Evolutionary conservation across 2,329 filamentous ascomycete species (phyloP), one percentile per base, ranked within the genome.

Genomic region (Trichoderma asperellum): DNA sequence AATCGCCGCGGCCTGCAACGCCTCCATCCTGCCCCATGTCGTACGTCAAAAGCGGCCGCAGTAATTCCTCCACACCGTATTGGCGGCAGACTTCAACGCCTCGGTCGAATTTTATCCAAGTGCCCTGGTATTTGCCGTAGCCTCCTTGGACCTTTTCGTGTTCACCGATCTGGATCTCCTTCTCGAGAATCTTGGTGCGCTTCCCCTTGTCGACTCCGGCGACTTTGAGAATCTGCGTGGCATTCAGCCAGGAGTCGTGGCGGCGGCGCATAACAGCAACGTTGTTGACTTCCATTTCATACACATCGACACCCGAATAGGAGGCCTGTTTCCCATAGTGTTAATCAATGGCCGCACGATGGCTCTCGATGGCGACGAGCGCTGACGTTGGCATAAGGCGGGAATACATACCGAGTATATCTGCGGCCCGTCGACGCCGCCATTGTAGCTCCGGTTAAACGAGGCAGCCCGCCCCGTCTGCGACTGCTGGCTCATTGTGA

Each of bases 61-160:
- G 82, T 5, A 93, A 75, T 72, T 95, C 92, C 78, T 95, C 92
- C 37, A 96, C 92, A 12, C 87, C 88, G 74, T 91, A 91, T 73
- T 91, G 88, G 53, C 92, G 89, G 80, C 96, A 98, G 75, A 99
- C 95, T 77, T 97, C 93, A 57, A 96, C 87, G 1, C 95, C 96
- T 71, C 95, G 89, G 61, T 95, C 92, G 77, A 97, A 98, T 76
- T 92, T 93, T 77, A 99, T 97, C 96, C 96, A 99, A 2, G 96
- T 99, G 68, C 96, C 96, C 83, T 99, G 96, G 77, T 99, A 99
- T 83, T 98, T 98, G 73, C 96, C 96, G 77, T 99, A 99, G 5
- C 96, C 96, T 40, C 96, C 96, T 79, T 99, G 96, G 2, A 99
- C 95, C 81, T 99, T 99, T 80, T 99, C 96, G 80, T 99, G 95